These are phyloP conservation scores for Penicillium atrosanguineum DNA, from an alignment of 495 filamentous ascomycete species.

Conservation along the genomic window DNA sequence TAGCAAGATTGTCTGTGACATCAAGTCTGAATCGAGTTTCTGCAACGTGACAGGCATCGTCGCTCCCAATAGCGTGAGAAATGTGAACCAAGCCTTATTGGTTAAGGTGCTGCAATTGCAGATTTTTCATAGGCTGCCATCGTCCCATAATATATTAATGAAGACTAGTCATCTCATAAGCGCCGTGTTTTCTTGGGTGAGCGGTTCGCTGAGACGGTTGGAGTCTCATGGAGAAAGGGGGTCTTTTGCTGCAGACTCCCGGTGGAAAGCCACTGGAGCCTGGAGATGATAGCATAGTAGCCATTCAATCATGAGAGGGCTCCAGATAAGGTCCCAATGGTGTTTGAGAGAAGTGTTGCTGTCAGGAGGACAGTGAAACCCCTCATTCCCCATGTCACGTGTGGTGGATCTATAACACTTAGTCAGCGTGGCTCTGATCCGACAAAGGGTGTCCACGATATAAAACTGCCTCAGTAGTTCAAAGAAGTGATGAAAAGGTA, in stretches of 20 bases:
- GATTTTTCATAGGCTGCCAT: conserved; percentile 22
- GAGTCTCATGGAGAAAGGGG: conserved; percentile 20
- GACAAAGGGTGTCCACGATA: neutral
- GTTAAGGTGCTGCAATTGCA: conserved; percentile 9
- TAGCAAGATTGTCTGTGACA: conserved; percentile 25
- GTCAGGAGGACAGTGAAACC: conserved; percentile 13
- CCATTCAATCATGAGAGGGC: conserved; percentile 9
- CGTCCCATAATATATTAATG: conserved; percentile 31
- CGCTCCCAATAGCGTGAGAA: conserved; percentile 22
- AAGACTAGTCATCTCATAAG: conserved; percentile 38
- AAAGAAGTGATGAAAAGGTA: no score
- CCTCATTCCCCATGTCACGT: conserved; percentile 23
- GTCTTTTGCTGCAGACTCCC: conserved; percentile 11
- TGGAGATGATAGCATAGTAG: neutral
- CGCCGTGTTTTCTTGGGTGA: conserved; percentile 29
- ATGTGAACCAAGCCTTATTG: conserved; percentile 15
- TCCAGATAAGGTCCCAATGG: conserved; percentile 2
- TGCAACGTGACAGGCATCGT: conserved; percentile 28
- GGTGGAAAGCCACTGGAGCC: conserved; percentile 3
- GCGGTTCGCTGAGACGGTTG: conserved; percentile 31
- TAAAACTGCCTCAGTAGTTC: neutral
- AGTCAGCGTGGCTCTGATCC: neutral
- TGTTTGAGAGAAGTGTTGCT: conserved; percentile 1
- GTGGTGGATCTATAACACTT: conserved; percentile 7
- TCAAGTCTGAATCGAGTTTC: conserved; percentile 32